Evolutionary conservation across 78 protist genomes (phyloP), one percentile per base, ranked within the genome.

Genomic region (Dictyostelium citrinum): DNA sequence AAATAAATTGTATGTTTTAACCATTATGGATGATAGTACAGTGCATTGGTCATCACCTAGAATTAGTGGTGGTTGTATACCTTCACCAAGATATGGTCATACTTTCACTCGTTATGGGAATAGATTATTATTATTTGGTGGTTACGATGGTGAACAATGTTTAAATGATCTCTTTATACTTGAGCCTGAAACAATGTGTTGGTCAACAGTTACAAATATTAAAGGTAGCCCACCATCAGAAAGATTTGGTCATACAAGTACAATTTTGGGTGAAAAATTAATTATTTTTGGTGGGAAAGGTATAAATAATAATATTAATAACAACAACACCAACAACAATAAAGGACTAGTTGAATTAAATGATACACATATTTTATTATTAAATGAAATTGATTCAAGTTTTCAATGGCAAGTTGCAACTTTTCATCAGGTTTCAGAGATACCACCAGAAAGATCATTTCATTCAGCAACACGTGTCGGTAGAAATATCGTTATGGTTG

Each of bases 21-120:
- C 93, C 4, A 78, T 88, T 43, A 88, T 88, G n/a, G 93, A 88
- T 88, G 93, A 88, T 49, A 43, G 71, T 14, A 88, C 93, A 0
- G 85, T 88, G 2, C 93, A 88, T 78, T 88, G 93, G 93, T 88
- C 93, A 31, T 77, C 67, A 20, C 86, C 93, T 1, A 58, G 93
- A 67, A 68, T 88, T n/a, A 88, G 71, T 49, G 75, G 84, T 22
- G 41, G 46, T 33, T 49, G 31, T 35, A 17, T 41, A n/a, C 93
- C 93, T 7, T 61, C 79, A 20, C 64, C 93, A 7, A 29, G 93
- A 60, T 64, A 64, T 33, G 93, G 93, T 33, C 93, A 88, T n/a
- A 88, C 93, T 9, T 46, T 88, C 7, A 88, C 93, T 22, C 39
- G 93, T 31, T 88, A 72, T 88, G 93, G 93, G 5, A 88, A 88